Percentiles rank a stretch among this genome's conserved stretches.
Evolutionary conservation across 2,329 filamentous ascomycete genomes (phyloP).

Genomic region (Davidsoniella virescens): DNA sequence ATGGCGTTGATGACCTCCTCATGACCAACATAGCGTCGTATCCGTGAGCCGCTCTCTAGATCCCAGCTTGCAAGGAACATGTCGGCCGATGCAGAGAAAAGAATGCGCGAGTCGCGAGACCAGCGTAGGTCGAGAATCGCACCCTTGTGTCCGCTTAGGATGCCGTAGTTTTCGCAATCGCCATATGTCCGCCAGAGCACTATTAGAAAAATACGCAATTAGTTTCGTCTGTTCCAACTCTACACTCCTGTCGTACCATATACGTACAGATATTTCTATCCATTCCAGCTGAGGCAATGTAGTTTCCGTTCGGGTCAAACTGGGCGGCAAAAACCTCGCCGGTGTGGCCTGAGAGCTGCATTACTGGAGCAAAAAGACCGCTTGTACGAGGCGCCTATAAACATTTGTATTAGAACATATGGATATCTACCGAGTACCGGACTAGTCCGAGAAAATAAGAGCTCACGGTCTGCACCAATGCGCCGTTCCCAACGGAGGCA

Average conservation of each 20-base stretch:
- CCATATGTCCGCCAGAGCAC: constrained; percentile 91
- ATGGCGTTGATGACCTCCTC: constrained; percentile 91
- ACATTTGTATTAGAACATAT: background rate
- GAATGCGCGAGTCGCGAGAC: constrained; percentile 81
- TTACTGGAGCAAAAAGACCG: constrained; percentile 72
- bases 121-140: constrained; percentile 87
- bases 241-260: background rate
- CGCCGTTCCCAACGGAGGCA: constrained; percentile 28
- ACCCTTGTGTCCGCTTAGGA: constrained; percentile 75
- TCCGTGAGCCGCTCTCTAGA: constrained; percentile 74
- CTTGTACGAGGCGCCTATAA: constrained; percentile 61
- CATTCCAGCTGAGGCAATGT: constrained; percentile 91
- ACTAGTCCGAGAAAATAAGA: background rate
- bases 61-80: constrained; percentile 93
- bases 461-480: constrained; percentile 36
- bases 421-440: background rate
- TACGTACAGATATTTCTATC: constrained; percentile 71
- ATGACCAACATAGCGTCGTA: constrained; percentile 82
- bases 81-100: constrained; percentile 89
- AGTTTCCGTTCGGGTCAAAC: constrained; percentile 75
- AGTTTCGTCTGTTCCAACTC: background rate
- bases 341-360: constrained; percentile 72
- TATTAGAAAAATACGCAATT: constrained; percentile 20
- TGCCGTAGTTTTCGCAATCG: constrained; percentile 85
- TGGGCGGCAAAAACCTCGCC: constrained; percentile 82